Evolutionary conservation across 495 filamentous ascomycete species (phyloP), one percentile per base, ranked within the genome.

Genomic region (Hypoxylon rickii): DNA sequence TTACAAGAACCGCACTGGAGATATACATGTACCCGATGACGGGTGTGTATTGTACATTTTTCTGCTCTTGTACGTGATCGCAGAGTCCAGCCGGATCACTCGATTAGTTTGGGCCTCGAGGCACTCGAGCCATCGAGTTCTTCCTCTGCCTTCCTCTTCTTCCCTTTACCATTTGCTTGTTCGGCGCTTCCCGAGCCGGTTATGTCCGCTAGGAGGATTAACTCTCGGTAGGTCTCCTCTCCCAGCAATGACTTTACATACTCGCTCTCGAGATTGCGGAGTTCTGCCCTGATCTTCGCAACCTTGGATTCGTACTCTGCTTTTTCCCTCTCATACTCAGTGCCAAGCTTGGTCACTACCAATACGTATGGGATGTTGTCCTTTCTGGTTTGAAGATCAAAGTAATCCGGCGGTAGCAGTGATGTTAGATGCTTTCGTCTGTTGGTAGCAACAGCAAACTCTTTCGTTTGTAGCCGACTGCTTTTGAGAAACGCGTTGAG

Each of bases 191-290:
- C 39, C 4, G 44, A 13, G 11, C 18, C 26, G 1, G 24, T 17
- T n/a, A 19, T 15, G 4, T 13, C 13, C n/a, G 44, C 22, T 19
- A 49, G 31, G 8, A 60, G 21, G 12, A 54, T 32, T 7, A 60
- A 24, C 18, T 54, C 33, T 8, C 22, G 1, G 20, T 54, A 60
- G 1, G 40, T 21, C 8, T 54, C 50, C 11, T 60, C 24, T 16
- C 50, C 50, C 19, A 59, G 19, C 15, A 60, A 12, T 15, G 17
- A 49, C 22, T 36, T 7, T 6, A 60, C 44, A 8, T 45, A 54
- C 11, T 44, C 44, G 13, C 31, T 29, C 15, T 22, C 32, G 12
- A 60, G 32, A 3, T 11, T 13, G 10, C 6, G n/a, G 31, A 52
- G 29, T 1, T 13, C 3, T 15, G 15, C 3, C 7, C 29, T 37